Conservation (phyloP, 257 asterid genomes). For the Knoxia roxburghii region DNA sequence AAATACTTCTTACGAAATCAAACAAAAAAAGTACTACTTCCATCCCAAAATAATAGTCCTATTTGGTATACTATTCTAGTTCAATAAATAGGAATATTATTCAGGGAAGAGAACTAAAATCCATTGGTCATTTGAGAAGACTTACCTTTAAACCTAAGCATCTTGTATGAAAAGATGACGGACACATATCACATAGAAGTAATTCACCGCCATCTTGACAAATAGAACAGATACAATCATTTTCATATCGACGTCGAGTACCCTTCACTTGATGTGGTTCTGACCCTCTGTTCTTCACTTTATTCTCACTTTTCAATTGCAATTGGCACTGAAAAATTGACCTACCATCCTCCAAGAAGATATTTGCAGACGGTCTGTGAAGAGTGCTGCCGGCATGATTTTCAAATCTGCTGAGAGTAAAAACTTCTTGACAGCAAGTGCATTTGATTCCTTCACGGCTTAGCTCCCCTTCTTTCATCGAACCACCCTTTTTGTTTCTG, state of each 20-base stretch:
- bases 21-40: too few relatives aligned
- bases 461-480: slow-evolving; percentile 56
- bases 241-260: slow-evolving; percentile 18
- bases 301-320: slow-evolving; percentile 33
- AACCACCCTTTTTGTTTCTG: slow-evolving; percentile 30
- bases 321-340: slow-evolving; percentile 63
- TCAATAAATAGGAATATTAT: too few relatives aligned
- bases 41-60: too few relatives aligned
- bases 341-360: slow-evolving; percentile 74
- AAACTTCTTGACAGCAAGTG: slow-evolving; percentile 53
- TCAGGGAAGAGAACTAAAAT: slow-evolving; percentile 4
- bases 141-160: slow-evolving; percentile 86
- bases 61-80: too few relatives aligned
- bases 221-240: slow-evolving; percentile 74
- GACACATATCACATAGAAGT: slow-evolving; percentile 82
- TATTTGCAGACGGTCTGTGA: slow-evolving; percentile 55
- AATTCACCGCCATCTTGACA: slow-evolving; percentile 85
- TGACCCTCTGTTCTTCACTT: slow-evolving; percentile 16
- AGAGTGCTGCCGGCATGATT: slow-evolving; percentile 64
- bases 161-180: slow-evolving; percentile 71
- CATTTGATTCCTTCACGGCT: slow-evolving; percentile 88
- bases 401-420: slow-evolving; percentile 55
- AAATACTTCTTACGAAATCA: slow-evolving; percentile 6
- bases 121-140: slow-evolving; percentile 10
- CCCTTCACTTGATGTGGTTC: slow-evolving; percentile 26